A percentile compares a stretch with the other conserved stretches of the same genome.
Conservation (phyloP, 2,329 filamentous ascomycete genomes). For the Trichophyton simii region DNA sequence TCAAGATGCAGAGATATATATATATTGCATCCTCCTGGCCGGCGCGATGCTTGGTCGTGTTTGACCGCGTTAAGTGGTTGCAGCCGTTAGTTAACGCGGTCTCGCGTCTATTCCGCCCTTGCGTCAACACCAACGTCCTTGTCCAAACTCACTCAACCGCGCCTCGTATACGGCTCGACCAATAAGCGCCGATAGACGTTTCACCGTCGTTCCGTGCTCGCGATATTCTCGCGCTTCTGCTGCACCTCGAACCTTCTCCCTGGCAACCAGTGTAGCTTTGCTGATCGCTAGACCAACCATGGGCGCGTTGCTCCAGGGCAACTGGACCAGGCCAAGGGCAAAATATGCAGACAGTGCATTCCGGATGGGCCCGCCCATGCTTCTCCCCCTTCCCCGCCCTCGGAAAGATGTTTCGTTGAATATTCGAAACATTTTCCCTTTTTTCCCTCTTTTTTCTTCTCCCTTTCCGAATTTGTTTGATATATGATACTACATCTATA, state of each 20-base stretch:
- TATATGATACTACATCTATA: not conserved
- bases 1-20: not conserved
- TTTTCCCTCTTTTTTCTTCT: not conserved
- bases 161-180: not conserved
- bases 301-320: not conserved
- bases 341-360: not conserved
- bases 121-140: not conserved
- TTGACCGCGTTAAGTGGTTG: not conserved
- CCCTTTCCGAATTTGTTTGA: not conserved
- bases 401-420: not conserved
- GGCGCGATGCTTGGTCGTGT: not conserved
- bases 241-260: not conserved
- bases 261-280: slow-evolving; percentile 1
- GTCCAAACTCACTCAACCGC: not conserved
- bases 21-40: not conserved
- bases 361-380: not conserved
- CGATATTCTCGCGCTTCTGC: slow-evolving; percentile 3
- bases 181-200: not conserved
- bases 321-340: not conserved
- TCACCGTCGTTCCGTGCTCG: slow-evolving; percentile 1
- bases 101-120: slow-evolving; percentile 1
- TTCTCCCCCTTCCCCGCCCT: not conserved
- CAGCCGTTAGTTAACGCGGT: slow-evolving; percentile 1
- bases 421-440: not conserved
- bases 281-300: not conserved